Evolutionary conservation across 345 rosid species (phyloP).

Genomic region (Toxicodendron radicans): DNA sequence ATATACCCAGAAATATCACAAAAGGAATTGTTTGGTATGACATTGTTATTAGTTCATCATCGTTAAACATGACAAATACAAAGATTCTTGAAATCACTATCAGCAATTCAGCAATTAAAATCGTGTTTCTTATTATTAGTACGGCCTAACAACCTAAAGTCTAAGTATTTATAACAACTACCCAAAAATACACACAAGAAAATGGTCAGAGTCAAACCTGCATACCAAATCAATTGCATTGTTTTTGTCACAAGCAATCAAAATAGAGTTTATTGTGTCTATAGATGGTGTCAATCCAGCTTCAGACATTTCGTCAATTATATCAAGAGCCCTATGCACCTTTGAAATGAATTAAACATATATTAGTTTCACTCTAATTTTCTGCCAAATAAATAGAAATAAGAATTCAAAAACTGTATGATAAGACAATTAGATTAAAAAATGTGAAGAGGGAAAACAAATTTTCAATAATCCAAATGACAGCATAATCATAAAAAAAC

Average conservation of each 20-base stretch:
- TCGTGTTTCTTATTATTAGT: neutral
- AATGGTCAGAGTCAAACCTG: neutral
- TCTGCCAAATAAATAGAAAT: neutral
- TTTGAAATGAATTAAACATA: slow-evolving; percentile 28
- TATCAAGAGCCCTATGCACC: slow-evolving; percentile 79
- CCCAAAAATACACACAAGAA: neutral
- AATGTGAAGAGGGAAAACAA: neutral
- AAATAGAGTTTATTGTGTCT: slow-evolving; percentile 43
- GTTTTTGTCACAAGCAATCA: slow-evolving; percentile 62
- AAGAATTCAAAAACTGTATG: neutral
- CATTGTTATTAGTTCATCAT: neutral
- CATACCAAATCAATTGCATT: too few species aligned
- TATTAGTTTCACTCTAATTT: slow-evolving; percentile 12
- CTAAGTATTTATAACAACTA: neutral
- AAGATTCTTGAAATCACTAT: neutral
- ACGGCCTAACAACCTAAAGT: neutral
- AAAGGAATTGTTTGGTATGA: neutral
- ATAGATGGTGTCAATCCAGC: slow-evolving; percentile 51
- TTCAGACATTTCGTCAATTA: slow-evolving; percentile 60
- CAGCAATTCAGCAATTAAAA: slow-evolving; percentile 2
- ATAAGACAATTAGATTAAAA: neutral
- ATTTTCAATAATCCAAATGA: neutral
- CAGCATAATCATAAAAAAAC: neutral
- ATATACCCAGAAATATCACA: too few species aligned
- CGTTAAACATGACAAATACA: neutral